Percentiles rank a stretch among this genome's conserved stretches.
These are phyloP conservation scores for Sporisorium sorghi DNA, from an alignment of 1,284 basidiomycete genomes.

Conservation along the genomic window DNA sequence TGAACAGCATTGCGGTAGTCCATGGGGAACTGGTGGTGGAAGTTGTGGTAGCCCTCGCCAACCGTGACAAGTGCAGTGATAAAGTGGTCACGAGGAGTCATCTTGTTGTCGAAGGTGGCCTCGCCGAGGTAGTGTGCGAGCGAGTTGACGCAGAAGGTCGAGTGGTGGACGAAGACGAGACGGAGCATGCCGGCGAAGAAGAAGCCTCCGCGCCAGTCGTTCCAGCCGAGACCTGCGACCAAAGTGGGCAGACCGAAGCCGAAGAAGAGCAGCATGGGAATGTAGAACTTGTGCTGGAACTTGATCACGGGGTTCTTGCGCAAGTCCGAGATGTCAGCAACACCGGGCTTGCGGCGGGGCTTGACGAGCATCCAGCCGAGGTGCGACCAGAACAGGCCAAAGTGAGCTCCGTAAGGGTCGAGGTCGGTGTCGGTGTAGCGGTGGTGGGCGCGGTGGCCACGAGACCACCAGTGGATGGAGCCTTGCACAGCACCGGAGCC, in stretches of 20 bases:
- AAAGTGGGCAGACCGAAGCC: conserved; percentile 66
- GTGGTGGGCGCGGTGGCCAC: conserved; percentile 69
- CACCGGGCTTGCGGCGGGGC: conserved; percentile 68
- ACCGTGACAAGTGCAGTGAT: conserved; percentile 67
- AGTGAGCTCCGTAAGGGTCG: conserved; percentile 68
- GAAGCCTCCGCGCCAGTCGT: conserved; percentile 68
- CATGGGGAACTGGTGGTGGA: conserved; percentile 70
- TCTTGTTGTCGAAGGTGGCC: conserved; percentile 67
- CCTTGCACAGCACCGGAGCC: conserved; percentile 67
- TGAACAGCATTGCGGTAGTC: conserved; percentile 67
- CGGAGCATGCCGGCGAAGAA: conserved; percentile 67
- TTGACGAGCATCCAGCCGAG: conserved; percentile 69
- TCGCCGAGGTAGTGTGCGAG: conserved; percentile 69
- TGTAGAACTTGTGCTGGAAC: conserved; percentile 68
- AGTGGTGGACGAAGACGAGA: conserved; percentile 68
- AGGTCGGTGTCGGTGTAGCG: conserved; percentile 69
- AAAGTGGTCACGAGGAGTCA: conserved; percentile 68
- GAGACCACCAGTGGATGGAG: conserved; percentile 69
- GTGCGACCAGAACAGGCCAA: conserved; percentile 68
- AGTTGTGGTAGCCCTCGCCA: conserved; percentile 69
- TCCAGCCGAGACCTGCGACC: conserved; percentile 68
- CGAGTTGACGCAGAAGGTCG: conserved; percentile 69
- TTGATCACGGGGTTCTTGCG: conserved; percentile 66
- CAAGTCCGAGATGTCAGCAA: conserved; percentile 67
- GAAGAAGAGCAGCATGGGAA: conserved; percentile 67